These are phyloP conservation scores for Glycine tomentella DNA, from an alignment of 306 rosid genomes.

Conservation along the genomic window DNA sequence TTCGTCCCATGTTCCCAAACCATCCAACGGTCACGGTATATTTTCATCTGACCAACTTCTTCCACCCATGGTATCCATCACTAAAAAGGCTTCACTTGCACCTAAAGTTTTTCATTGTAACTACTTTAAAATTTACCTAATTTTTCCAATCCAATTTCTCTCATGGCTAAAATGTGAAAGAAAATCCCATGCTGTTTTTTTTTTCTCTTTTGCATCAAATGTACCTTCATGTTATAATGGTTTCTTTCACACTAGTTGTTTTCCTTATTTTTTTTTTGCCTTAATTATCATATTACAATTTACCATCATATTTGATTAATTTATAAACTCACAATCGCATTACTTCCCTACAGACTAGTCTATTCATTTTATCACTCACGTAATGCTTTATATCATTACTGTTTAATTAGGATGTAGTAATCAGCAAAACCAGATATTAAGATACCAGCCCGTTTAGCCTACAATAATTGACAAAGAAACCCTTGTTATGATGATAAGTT, in stretches of 20 bases:
- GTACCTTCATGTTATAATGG: background rate
- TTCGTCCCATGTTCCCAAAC: slow-evolving; percentile 41
- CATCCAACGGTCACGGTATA: background rate
- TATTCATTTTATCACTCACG: background rate
- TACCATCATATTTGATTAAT: background rate
- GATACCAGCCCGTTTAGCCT: background rate
- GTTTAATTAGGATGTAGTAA: background rate
- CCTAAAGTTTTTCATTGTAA: slow-evolving; percentile 16
- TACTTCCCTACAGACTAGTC: background rate
- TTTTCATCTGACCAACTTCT: slow-evolving; percentile 38
- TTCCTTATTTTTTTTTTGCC: background rate
- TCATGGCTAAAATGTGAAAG: background rate
- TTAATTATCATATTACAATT: background rate
- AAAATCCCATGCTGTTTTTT: background rate
- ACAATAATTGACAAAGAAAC: slow-evolving; percentile 11
- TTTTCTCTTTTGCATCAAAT: background rate
- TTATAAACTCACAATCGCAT: background rate
- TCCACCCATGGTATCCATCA: slow-evolving; percentile 31
- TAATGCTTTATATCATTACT: background rate
- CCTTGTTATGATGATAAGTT: slow-evolving; percentile 11
- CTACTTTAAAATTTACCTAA: background rate
- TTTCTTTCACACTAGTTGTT: background rate
- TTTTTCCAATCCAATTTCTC: background rate
- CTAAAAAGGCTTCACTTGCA: slow-evolving; percentile 36
- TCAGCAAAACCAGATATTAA: background rate